Conservation (phyloP, 2,329 filamentous ascomycete species). For the Claviceps pazoutovae region DNA sequence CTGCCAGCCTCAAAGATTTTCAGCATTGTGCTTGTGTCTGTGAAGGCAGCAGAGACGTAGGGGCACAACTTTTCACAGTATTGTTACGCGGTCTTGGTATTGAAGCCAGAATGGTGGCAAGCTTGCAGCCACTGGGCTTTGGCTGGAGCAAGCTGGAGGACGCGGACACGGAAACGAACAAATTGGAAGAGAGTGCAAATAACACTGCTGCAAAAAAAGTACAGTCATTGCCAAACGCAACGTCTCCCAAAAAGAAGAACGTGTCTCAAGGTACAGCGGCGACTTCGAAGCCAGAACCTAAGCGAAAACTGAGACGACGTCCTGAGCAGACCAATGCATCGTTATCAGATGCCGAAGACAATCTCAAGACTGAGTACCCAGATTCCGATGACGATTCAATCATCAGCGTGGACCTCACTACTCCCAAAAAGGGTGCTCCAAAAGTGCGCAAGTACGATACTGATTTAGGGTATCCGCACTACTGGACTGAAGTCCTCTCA, state of each 20-base stretch:
- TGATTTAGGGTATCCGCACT: slow-evolving; percentile 72
- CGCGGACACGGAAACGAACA: slow-evolving; percentile 38
- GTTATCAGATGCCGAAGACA: slow-evolving; percentile 26
- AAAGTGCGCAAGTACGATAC: slow-evolving; percentile 46
- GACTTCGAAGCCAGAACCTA: not conserved
- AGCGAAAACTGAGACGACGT: not conserved
- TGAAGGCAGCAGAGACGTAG: slow-evolving; percentile 73
- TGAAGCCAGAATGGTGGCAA: slow-evolving; percentile 72
- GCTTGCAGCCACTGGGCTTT: slow-evolving; percentile 74
- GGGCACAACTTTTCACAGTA: slow-evolving; percentile 80
- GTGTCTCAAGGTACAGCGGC: not conserved
- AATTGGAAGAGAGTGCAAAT: not conserved
- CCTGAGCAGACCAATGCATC: not conserved
- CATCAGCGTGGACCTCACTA: slow-evolving; percentile 34
- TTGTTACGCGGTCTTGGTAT: slow-evolving; percentile 67
- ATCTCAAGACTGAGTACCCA: slow-evolving; percentile 23
- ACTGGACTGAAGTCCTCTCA: slow-evolving; percentile 86
- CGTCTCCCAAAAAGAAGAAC: slow-evolving; percentile 4
- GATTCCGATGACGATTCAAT: slow-evolving; percentile 47
- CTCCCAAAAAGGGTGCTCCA: slow-evolving; percentile 23
- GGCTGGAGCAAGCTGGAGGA: slow-evolving; percentile 84
- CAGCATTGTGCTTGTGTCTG: slow-evolving; percentile 53
- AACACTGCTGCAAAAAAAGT: not conserved
- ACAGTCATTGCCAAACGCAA: slow-evolving; percentile 3
- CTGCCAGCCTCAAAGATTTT: slow-evolving; percentile 54